These are phyloP conservation scores for Porcisia deanei DNA, from an alignment of 208 protist species.

Conservation along the genomic window DNA sequence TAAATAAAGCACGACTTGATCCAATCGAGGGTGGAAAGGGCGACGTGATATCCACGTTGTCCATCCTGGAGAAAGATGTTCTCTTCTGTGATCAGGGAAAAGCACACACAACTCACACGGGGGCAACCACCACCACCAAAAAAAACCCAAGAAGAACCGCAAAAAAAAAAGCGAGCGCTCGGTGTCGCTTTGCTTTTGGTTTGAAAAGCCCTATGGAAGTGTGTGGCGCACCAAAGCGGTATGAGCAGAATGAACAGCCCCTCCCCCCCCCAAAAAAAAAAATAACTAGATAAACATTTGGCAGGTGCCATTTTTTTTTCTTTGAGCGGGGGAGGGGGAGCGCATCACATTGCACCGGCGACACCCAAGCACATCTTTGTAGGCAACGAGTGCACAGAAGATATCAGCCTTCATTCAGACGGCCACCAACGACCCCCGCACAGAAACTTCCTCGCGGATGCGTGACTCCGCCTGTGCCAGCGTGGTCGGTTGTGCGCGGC, in stretches of 20 bases:
- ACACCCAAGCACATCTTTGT: neutral
- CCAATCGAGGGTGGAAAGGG: too few relatives aligned
- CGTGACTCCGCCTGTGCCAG: constrained; percentile 39
- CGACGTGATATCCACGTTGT: too few relatives aligned
- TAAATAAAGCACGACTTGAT: too few relatives aligned
- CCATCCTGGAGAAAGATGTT: too few relatives aligned
- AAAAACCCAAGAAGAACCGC: neutral
- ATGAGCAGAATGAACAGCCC: neutral
- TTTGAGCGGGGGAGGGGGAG: too few relatives aligned
- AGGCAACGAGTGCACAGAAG: neutral
- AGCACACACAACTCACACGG: neutral
- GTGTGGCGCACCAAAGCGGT: neutral
- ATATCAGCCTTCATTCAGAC: neutral
- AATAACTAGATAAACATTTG: neutral
- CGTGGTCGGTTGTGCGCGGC: constrained; percentile 37
- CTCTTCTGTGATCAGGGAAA: neutral
- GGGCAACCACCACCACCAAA: neutral
- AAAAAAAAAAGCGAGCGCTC: neutral
- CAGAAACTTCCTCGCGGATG: constrained; percentile 8
- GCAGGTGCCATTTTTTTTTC: too few relatives aligned
- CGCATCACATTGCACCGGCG: neutral
- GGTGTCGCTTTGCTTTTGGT: neutral
- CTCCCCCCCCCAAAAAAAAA: neutral
- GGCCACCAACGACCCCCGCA: neutral
- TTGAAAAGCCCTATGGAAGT: too few relatives aligned